Percentiles rank a stretch among this genome's conserved stretches.
Conservation (phyloP, 768 basidiomycete species). For the Leccinum subtestaceum region DNA sequence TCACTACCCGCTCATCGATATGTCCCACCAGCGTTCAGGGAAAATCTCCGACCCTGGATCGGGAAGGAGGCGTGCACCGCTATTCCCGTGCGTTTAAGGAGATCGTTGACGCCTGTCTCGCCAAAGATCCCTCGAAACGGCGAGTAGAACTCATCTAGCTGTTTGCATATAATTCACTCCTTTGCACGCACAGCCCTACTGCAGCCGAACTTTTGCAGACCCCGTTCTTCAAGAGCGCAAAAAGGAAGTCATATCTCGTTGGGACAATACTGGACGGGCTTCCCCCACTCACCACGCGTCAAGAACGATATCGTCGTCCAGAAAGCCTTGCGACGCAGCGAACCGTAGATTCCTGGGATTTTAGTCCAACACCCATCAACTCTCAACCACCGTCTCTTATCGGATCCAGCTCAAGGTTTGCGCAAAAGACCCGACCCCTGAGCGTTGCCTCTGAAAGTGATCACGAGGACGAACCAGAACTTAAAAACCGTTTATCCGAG, state of each 20-base stretch:
- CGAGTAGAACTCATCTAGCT: constrained; percentile 23
- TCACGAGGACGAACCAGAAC: constrained; percentile 7
- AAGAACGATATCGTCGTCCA: constrained; percentile 57
- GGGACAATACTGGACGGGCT: constrained; percentile 70
- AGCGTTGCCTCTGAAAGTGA: constrained; percentile 7
- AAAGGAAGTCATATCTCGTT: constrained; percentile 77
- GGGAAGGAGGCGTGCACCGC: constrained; percentile 65
- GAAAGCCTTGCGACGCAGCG: constrained; percentile 37
- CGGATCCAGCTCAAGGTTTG: constrained; percentile 5
- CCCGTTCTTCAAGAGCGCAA: constrained; percentile 75
- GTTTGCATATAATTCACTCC: neutral
- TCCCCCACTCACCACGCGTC: constrained; percentile 69
- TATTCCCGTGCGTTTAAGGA: constrained; percentile 84
- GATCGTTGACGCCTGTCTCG: constrained; percentile 76
- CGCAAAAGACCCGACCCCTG: constrained; percentile 3
- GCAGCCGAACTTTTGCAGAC: constrained; percentile 74
- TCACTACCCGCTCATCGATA: constrained; percentile 1
- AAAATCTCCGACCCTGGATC: constrained; percentile 72
- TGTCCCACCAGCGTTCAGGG: constrained; percentile 58
- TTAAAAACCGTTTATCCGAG: neutral
- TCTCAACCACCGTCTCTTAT: constrained; percentile 28
- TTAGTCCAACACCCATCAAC: constrained; percentile 45
- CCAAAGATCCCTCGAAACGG: constrained; percentile 82
- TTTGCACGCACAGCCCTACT: constrained; percentile 55
- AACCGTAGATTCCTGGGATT: constrained; percentile 83